These are phyloP conservation scores for Bisporella sp. DNA, from an alignment of 2,329 filamentous ascomycete species.

Conservation along the genomic window DNA sequence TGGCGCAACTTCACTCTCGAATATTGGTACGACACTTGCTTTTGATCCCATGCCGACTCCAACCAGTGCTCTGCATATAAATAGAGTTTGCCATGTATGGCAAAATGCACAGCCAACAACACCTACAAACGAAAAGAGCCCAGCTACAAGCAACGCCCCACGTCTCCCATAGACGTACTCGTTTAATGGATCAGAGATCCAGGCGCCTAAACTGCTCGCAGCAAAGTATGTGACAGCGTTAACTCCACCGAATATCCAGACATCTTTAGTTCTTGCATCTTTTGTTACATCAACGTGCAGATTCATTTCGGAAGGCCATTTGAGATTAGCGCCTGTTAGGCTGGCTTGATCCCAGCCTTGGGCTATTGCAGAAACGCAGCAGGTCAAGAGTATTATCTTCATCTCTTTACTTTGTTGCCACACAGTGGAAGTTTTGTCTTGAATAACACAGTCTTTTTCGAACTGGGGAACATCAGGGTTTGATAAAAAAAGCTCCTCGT, in stretches of 20 bases:
- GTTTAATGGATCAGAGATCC: slow-evolving; percentile 60
- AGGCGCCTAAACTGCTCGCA: slow-evolving; percentile 50
- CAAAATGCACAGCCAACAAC: slow-evolving; percentile 47
- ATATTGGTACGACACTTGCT: slow-evolving; percentile 40
- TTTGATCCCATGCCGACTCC: slow-evolving; percentile 54
- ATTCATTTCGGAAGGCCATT: background rate
- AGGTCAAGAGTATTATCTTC: slow-evolving; percentile 32
- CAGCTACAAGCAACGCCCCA: slow-evolving; percentile 64
- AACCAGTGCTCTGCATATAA: slow-evolving; percentile 44
- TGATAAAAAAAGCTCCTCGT: background rate
- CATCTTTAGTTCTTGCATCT: slow-evolving; percentile 30
- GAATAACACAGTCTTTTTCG: background rate
- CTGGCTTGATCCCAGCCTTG: slow-evolving; percentile 31
- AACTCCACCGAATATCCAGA: slow-evolving; percentile 54
- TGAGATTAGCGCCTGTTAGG: slow-evolving; percentile 8
- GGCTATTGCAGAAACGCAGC: slow-evolving; percentile 61
- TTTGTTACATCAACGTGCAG: slow-evolving; percentile 31
- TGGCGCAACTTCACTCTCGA: slow-evolving; percentile 45
- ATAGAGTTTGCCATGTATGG: slow-evolving; percentile 50
- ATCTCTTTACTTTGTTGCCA: background rate
- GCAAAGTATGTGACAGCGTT: slow-evolving; percentile 49
- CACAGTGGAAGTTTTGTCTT: background rate
- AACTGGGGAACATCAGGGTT: background rate
- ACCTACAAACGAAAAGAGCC: slow-evolving; percentile 39
- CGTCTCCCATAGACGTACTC: slow-evolving; percentile 58